Percentiles rank a stretch among this genome's conserved stretches.
phyloP scores from a whole-genome alignment of 768 basidiomycete species.

The Rickenella mellea region DNA sequence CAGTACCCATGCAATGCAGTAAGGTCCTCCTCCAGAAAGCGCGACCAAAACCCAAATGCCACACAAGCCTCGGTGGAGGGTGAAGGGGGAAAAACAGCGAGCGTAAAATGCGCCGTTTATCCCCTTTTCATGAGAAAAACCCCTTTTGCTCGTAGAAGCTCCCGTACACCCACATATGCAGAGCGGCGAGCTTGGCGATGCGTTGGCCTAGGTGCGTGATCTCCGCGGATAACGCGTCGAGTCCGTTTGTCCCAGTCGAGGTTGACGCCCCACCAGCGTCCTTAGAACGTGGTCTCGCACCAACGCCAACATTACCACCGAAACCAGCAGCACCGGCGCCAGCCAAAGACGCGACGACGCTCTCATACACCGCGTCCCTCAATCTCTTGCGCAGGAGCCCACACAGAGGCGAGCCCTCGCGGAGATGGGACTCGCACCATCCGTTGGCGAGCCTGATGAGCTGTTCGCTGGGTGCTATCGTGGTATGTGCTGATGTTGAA shows the following conservation, averaged over 20 bases:
- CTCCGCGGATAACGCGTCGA: slow-evolving; percentile 67
- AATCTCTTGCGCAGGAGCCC: slow-evolving; percentile 53
- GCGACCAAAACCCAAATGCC: too few relatives aligned
- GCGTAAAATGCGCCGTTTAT: too few relatives aligned
- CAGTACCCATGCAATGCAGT: too few relatives aligned
- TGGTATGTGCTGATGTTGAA: slow-evolving; percentile 7
- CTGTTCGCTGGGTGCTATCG: slow-evolving; percentile 36
- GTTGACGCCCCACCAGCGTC: slow-evolving; percentile 9
- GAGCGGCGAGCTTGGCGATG: slow-evolving; percentile 59
- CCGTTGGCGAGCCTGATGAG: slow-evolving; percentile 52
- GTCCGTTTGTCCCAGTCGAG: slow-evolving; percentile 37
- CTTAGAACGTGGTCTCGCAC: slow-evolving; percentile 1
- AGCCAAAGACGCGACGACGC: slow-evolving; percentile 33
- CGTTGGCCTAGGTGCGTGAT: slow-evolving; percentile 60
- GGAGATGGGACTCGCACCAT: slow-evolving; percentile 67
- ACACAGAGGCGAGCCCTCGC: slow-evolving; percentile 47
- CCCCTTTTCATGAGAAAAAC: too few relatives aligned
- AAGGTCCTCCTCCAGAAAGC: too few relatives aligned
- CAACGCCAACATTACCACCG: background rate
- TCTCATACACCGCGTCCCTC: slow-evolving; percentile 51
- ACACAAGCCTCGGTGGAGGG: too few relatives aligned
- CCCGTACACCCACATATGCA: slow-evolving; percentile 70
- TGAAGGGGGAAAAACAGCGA: too few relatives aligned
- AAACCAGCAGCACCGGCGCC: background rate
- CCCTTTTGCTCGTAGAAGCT: slow-evolving; percentile 67